phyloP scores from a whole-genome alignment of 192 early-diverging fungal genomes.

The Coemansia brasiliensis region DNA sequence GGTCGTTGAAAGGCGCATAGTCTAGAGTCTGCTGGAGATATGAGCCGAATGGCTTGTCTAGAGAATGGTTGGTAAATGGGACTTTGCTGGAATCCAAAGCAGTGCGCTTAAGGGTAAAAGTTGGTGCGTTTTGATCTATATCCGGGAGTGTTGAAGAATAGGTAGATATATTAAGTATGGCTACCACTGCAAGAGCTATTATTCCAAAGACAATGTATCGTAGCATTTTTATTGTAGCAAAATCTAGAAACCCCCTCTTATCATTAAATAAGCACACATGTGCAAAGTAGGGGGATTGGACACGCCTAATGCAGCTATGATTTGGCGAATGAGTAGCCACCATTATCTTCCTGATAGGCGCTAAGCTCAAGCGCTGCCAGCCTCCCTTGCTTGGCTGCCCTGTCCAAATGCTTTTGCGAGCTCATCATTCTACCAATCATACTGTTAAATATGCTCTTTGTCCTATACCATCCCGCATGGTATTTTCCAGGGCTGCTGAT shows the following conservation, averaged over 20 bases:
- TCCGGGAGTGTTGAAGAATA: too few relatives aligned
- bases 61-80: conserved; percentile 53
- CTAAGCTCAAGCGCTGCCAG: conserved; percentile 48
- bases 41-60: conserved; percentile 27
- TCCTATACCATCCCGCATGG: conserved; percentile 49
- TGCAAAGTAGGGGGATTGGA: conserved; percentile 5
- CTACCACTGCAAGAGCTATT: too few relatives aligned
- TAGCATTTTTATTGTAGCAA: not conserved
- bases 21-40: conserved; percentile 66
- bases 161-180: too few relatives aligned
- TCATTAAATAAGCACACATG: not conserved
- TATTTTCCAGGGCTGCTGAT: conserved; percentile 42
- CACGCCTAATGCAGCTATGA: not conserved
- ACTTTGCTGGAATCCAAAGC: conserved; percentile 50
- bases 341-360: conserved; percentile 35
- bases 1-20: conserved; percentile 54
- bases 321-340: conserved; percentile 38
- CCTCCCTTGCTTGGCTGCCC: conserved; percentile 31
- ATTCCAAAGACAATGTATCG: too few relatives aligned
- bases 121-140: conserved; percentile 15
- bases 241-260: not conserved
- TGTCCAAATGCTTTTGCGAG: conserved; percentile 33
- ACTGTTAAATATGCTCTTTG: conserved; percentile 33
- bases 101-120: conserved; percentile 26
- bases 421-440: conserved; percentile 28